Percentiles rank a stretch among this genome's conserved stretches.
These are phyloP conservation scores for Thermoascus crustaceus DNA, from an alignment of 2,329 filamentous ascomycete species.

Conservation along the genomic window DNA sequence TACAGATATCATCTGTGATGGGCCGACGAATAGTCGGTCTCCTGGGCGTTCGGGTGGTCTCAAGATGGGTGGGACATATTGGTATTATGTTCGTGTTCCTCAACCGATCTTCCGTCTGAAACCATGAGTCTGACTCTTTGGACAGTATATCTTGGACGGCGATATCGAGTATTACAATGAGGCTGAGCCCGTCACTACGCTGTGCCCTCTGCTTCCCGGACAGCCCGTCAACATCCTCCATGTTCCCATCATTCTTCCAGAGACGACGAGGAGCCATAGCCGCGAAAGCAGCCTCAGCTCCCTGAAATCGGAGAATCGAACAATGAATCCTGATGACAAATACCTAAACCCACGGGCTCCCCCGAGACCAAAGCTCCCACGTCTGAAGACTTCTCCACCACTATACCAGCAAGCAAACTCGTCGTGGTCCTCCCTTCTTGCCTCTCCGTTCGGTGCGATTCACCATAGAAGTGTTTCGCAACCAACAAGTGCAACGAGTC, in stretches of 20 bases:
- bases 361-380: constrained; percentile 39
- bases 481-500: constrained; percentile 20
- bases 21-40: constrained; percentile 46
- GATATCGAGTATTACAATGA: constrained; percentile 69
- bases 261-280: constrained; percentile 38
- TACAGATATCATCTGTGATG: constrained; percentile 75
- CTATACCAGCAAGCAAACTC: constrained; percentile 17
- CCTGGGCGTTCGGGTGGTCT: constrained; percentile 66
- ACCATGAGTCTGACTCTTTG: constrained; percentile 17
- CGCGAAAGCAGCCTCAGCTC: constrained; percentile 61
- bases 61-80: constrained; percentile 89
- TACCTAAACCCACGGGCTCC: constrained; percentile 61
- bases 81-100: constrained; percentile 71
- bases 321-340: constrained; percentile 70
- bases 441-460: constrained; percentile 17
- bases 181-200: constrained; percentile 62
- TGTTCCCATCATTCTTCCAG: constrained; percentile 61
- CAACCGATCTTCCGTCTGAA: background rate
- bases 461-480: constrained; percentile 27
- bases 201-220: constrained; percentile 79
- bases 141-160: constrained; percentile 74
- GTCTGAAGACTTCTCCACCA: constrained; percentile 39
- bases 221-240: constrained; percentile 79
- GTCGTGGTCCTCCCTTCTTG: constrained; percentile 18
- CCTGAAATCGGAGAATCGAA: constrained; percentile 53